A percentile compares a stretch with the other conserved stretches of the same genome.
These are phyloP conservation scores for Cardamine chenopodiifolia DNA, from an alignment of 345 rosid genomes.

Conservation along the genomic window DNA sequence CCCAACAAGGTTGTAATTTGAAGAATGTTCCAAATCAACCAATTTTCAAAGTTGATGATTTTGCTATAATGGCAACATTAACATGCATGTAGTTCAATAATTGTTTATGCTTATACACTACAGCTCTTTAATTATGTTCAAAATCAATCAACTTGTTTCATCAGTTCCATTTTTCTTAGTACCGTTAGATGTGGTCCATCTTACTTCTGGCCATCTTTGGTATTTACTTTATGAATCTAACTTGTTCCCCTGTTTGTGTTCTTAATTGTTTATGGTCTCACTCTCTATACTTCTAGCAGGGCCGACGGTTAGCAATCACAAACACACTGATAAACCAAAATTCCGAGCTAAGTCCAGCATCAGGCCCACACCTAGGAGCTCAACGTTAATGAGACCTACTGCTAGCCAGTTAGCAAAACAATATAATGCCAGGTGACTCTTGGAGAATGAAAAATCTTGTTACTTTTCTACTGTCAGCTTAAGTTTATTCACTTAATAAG, in stretches of 20 bases:
- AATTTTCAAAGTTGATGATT: conserved; percentile 27
- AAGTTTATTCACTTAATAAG: background rate
- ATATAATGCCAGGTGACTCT: conserved; percentile 63
- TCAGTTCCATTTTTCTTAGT: background rate
- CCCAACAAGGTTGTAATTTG: conserved; percentile 31
- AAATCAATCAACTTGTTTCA: background rate
- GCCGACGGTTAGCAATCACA: conserved; percentile 43
- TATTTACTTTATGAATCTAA: too few relatives aligned
- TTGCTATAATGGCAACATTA: background rate
- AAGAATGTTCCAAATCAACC: conserved; percentile 29
- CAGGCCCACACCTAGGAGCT: conserved; percentile 62
- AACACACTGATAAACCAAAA: conserved; percentile 46
- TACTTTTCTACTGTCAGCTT: background rate
- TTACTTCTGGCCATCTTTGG: conserved; percentile 14
- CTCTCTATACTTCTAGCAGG: conserved; percentile 48
- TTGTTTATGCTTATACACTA: background rate
- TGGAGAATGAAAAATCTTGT: background rate
- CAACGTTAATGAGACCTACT: conserved; percentile 96
- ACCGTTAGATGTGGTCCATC: conserved; percentile 20
- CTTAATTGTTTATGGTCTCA: conserved; percentile 15
- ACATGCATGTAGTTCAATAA: conserved; percentile 4
- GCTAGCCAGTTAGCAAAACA: conserved; percentile 90
- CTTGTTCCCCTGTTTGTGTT: background rate
- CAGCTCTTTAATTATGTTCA: background rate
- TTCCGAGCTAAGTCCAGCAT: conserved; percentile 45